Conservation (phyloP, 805 yeast species). For the Barnettozyma californica region DNA sequence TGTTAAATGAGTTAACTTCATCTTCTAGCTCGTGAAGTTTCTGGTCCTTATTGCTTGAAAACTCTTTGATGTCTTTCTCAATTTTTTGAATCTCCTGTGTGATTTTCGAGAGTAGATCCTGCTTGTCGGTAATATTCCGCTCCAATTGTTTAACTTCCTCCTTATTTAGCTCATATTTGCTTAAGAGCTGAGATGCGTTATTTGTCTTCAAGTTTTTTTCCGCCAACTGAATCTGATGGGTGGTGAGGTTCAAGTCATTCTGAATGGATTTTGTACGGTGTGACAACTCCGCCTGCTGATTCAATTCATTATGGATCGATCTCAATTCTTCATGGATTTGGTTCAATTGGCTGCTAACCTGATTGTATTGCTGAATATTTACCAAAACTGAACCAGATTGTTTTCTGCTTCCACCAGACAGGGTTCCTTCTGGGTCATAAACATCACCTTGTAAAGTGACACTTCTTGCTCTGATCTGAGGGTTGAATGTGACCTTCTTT, state of each 20-base stretch:
- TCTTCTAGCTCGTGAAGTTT: conserved; percentile 62
- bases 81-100: conserved; percentile 44
- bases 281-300: conserved; percentile 37
- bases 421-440: conserved; percentile 93
- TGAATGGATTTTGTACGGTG: conserved; percentile 50
- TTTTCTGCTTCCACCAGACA: conserved; percentile 90
- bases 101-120: conserved; percentile 27
- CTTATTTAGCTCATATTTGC: conserved; percentile 40
- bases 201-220: conserved; percentile 51
- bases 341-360: conserved; percentile 33
- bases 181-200: conserved; percentile 50
- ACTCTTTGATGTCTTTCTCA: conserved; percentile 78
- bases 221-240: conserved; percentile 54
- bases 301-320: conserved; percentile 35
- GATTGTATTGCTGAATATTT: conserved; percentile 62
- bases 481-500: conserved; percentile 81
- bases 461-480: conserved; percentile 70
- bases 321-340: conserved; percentile 39
- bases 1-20: conserved; percentile 42
- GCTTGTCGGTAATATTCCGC: conserved; percentile 32
- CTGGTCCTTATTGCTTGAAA: conserved; percentile 69
- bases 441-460: conserved; percentile 91
- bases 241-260: conserved; percentile 49
- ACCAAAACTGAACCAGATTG: conserved; percentile 52
- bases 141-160: conserved; percentile 41